A percentile compares a stretch with the other conserved stretches of the same genome.
Evolutionary conservation across 371 early-diverging fungal species (phyloP).

Genomic region (Apophysomyces trapeziformis): DNA sequence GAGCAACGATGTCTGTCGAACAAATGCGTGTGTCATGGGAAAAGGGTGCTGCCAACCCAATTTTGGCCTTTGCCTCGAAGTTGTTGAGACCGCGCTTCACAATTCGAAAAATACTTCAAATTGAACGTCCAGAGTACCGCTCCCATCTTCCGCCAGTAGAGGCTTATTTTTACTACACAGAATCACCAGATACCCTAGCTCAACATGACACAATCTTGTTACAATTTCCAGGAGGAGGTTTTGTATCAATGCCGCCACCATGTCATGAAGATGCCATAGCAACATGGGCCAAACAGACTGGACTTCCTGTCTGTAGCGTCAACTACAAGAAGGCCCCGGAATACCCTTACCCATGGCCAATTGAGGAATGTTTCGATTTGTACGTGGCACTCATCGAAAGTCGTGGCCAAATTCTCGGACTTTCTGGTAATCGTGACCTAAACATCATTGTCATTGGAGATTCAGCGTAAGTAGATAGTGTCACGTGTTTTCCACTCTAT

Average conservation of each 20-base stretch:
- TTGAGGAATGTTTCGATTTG: slow-evolving; percentile 93
- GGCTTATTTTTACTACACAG: slow-evolving; percentile 60
- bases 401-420: slow-evolving; percentile 73
- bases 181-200: slow-evolving; percentile 41
- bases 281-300: slow-evolving; percentile 70
- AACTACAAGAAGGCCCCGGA: slow-evolving; percentile 97
- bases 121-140: slow-evolving; percentile 46
- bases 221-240: slow-evolving; percentile 86
- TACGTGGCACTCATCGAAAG: slow-evolving; percentile 71
- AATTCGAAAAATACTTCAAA: slow-evolving; percentile 56
- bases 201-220: slow-evolving; percentile 67
- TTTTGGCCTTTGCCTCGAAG: slow-evolving; percentile 59
- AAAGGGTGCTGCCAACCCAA: slow-evolving; percentile 71
- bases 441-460: slow-evolving; percentile 86
- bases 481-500: neutral
- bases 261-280: slow-evolving; percentile 77
- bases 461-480: slow-evolving; percentile 78
- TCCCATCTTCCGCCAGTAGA: slow-evolving; percentile 45
- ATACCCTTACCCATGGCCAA: slow-evolving; percentile 90
- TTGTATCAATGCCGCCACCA: slow-evolving; percentile 82
- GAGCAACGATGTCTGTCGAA: slow-evolving; percentile 81
- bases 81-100: slow-evolving; percentile 59
- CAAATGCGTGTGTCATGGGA: slow-evolving; percentile 93
- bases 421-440: slow-evolving; percentile 56
- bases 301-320: slow-evolving; percentile 75